Evolutionary conservation across 306 rosid species (phyloP).

Genomic region (Sechiopsis laciniata): DNA sequence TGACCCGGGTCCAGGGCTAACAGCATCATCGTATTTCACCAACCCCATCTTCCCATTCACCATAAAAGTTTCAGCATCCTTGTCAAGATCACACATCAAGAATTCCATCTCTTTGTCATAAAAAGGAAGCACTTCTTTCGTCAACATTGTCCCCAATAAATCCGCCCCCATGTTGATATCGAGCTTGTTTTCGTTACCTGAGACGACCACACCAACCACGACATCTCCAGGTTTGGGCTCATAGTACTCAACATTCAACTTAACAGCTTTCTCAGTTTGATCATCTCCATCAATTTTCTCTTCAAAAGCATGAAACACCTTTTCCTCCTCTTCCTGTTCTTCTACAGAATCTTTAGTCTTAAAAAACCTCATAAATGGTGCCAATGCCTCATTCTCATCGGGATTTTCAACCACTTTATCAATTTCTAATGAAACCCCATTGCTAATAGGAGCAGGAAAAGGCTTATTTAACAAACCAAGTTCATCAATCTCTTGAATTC

Average conservation of each 20-base stretch:
- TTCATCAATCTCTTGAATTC: slow-evolving; percentile 44
- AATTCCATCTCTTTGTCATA: slow-evolving; percentile 76
- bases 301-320: slow-evolving; percentile 33
- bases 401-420: slow-evolving; percentile 32
- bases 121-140: slow-evolving; percentile 92
- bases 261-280: slow-evolving; percentile 35
- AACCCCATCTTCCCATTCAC: slow-evolving; percentile 77
- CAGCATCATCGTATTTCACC: slow-evolving; percentile 63
- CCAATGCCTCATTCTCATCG: slow-evolving; percentile 47
- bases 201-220: slow-evolving; percentile 87
- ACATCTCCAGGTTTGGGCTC: slow-evolving; percentile 91
- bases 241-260: slow-evolving; percentile 69
- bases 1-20: slow-evolving; percentile 36
- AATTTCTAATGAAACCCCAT: slow-evolving; percentile 38
- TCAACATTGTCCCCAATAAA: slow-evolving; percentile 83
- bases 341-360: slow-evolving; percentile 40
- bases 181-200: slow-evolving; percentile 83
- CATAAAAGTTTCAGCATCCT: slow-evolving; percentile 49
- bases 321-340: slow-evolving; percentile 36
- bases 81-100: slow-evolving; percentile 55
- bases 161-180: slow-evolving; percentile 87
- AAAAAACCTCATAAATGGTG: slow-evolving; percentile 85
- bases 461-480: slow-evolving; percentile 72
- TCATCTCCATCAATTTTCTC: slow-evolving; percentile 31
- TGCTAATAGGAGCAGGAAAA: slow-evolving; percentile 38